These are phyloP conservation scores for Hypomontagnella monticulosa DNA, from an alignment of 495 filamentous ascomycete genomes.

Conservation along the genomic window DNA sequence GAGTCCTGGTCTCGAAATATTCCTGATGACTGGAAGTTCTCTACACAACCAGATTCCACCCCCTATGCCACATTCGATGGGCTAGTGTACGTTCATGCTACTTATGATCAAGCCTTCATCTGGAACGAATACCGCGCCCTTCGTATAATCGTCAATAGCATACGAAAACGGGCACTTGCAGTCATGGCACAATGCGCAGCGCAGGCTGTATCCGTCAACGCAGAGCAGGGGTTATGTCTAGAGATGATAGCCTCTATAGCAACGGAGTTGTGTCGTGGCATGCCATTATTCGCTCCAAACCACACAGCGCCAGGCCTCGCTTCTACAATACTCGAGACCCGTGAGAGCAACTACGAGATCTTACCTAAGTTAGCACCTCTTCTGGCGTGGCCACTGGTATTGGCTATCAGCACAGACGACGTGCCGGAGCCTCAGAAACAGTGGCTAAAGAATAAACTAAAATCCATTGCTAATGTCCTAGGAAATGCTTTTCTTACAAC, in stretches of 20 bases:
- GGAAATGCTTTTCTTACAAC: slow-evolving; percentile 29
- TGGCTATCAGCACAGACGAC: slow-evolving; percentile 37
- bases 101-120: slow-evolving; percentile 41
- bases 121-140: slow-evolving; percentile 45
- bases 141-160: slow-evolving; percentile 42
- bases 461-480: slow-evolving; percentile 19
- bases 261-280: slow-evolving; percentile 32
- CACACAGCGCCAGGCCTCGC: background rate
- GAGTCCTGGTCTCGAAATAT: slow-evolving; percentile 29
- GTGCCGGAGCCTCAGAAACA: slow-evolving; percentile 36
- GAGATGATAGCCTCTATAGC: slow-evolving; percentile 32
- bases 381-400: slow-evolving; percentile 44
- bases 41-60: background rate
- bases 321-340: background rate
- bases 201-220: background rate
- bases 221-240: slow-evolving; percentile 23
- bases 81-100: slow-evolving; percentile 26
- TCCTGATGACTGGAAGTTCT: slow-evolving; percentile 17
- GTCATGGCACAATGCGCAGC: slow-evolving; percentile 15
- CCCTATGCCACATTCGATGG: slow-evolving; percentile 13
- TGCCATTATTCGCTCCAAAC: slow-evolving; percentile 33
- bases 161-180: slow-evolving; percentile 29
- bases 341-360: slow-evolving; percentile 12
- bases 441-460: slow-evolving; percentile 38
- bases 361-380: slow-evolving; percentile 37